Evolutionary conservation across 805 yeast species (phyloP).

Genomic region (Saccharomycopsis schoenii): DNA sequence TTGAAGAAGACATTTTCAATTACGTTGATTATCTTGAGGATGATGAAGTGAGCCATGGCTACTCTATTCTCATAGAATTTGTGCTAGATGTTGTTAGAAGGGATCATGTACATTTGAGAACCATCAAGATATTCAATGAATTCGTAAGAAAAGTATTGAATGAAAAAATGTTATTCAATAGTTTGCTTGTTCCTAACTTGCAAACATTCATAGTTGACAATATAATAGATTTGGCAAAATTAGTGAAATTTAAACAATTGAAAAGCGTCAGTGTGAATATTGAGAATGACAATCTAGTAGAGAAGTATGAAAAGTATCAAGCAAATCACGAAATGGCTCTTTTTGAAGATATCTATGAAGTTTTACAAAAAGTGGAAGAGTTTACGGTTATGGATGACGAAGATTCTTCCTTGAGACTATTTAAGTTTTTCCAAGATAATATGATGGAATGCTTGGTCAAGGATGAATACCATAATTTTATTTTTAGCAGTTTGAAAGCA

Average conservation of each 20-base stretch:
- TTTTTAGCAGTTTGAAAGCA: slow-evolving; percentile 21
- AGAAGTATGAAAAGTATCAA: slow-evolving; percentile 19
- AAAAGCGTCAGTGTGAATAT: slow-evolving; percentile 26
- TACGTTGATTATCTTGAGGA: slow-evolving; percentile 12
- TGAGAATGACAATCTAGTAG: slow-evolving; percentile 27
- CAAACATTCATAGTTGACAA: slow-evolving; percentile 19
- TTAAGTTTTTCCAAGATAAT: slow-evolving; percentile 24
- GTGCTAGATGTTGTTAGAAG: slow-evolving; percentile 7
- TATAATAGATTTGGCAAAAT: neutral
- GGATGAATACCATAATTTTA: neutral
- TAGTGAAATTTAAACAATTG: slow-evolving; percentile 9
- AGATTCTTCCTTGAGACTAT: slow-evolving; percentile 28
- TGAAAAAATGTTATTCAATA: slow-evolving; percentile 7
- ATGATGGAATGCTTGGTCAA: slow-evolving; percentile 3
- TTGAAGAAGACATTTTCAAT: slow-evolving; percentile 28
- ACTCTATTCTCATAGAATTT: slow-evolving; percentile 28
- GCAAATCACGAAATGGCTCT: slow-evolving; percentile 23
- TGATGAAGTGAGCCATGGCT: slow-evolving; percentile 25
- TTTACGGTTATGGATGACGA: slow-evolving; percentile 28
- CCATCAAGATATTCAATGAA: slow-evolving; percentile 16
- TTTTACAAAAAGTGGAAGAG: slow-evolving; percentile 19
- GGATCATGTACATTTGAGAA: slow-evolving; percentile 10
- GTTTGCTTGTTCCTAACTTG: slow-evolving; percentile 18
- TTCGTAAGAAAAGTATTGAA: slow-evolving; percentile 4
- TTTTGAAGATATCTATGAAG: neutral